phyloP scores from a whole-genome alignment of 805 yeast genomes.

The Saturnispora silvae region DNA sequence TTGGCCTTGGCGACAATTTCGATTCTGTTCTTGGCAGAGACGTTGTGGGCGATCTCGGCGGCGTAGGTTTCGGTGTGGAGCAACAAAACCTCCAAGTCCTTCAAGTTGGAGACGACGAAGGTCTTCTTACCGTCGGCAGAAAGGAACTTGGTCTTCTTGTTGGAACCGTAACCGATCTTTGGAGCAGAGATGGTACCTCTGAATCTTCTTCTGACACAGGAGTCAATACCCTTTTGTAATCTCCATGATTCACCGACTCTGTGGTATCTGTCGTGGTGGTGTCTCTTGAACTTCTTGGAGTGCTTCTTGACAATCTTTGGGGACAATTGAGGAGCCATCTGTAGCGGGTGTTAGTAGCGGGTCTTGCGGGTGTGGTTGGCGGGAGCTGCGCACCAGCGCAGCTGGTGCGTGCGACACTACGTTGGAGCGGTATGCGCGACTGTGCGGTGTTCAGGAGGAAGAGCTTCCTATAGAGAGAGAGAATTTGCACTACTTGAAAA shows the following conservation, averaged over 20 bases:
- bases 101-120: constrained; percentile 83
- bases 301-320: constrained; percentile 99
- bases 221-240: constrained; percentile 99
- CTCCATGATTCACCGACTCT: constrained; percentile 99
- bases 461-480: too few relatives aligned
- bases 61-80: constrained; percentile 98
- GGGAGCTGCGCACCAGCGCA: too few relatives aligned
- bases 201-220: constrained; percentile 99
- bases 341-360: constrained; percentile 8
- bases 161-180: constrained; percentile 99
- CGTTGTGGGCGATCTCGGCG: constrained; percentile 99
- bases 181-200: constrained; percentile 99
- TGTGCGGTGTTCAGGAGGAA: too few relatives aligned
- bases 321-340: constrained; percentile 96
- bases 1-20: constrained; percentile 93
- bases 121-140: constrained; percentile 97
- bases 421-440: too few relatives aligned
- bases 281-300: constrained; percentile 98
- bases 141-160: constrained; percentile 96
- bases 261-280: constrained; percentile 98
- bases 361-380: too few relatives aligned
- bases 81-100: constrained; percentile 89
- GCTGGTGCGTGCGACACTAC: too few relatives aligned
- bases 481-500: too few relatives aligned
- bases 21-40: constrained; percentile 97